Evolutionary conservation across 768 basidiomycete species (phyloP).

Genomic region (Dendrothele bispora): DNA sequence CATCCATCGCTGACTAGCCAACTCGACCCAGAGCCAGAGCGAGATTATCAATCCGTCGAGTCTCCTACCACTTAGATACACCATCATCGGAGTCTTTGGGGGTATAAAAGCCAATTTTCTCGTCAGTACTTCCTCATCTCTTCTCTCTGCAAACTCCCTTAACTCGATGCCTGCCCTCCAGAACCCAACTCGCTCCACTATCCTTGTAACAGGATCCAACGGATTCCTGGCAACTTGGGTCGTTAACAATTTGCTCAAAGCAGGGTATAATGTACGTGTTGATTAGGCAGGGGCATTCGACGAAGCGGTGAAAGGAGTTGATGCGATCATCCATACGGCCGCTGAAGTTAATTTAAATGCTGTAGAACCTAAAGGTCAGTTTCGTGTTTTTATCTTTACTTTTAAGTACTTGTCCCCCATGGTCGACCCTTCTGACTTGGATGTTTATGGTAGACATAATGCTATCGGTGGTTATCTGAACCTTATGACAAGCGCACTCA

Average conservation of each 20-base stretch:
- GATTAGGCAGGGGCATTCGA: slow-evolving; percentile 39
- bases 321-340: slow-evolving; percentile 37
- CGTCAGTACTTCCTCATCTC: no score
- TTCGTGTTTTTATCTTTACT: no score
- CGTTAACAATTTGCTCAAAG: slow-evolving; percentile 40
- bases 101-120: no score
- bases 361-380: slow-evolving; percentile 23
- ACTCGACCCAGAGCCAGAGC: no score
- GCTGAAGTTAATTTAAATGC: slow-evolving; percentile 29
- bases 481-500: slow-evolving; percentile 40
- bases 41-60: no score
- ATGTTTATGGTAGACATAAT: slow-evolving; percentile 44
- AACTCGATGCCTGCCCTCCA: slow-evolving; percentile 35
- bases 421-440: no score
- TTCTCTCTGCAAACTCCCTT: no score
- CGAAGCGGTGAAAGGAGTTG: slow-evolving; percentile 43
- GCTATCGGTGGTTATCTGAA: slow-evolving; percentile 56
- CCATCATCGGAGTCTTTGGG: no score
- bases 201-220: slow-evolving; percentile 44
- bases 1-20: no score
- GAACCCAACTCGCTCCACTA: slow-evolving; percentile 26
- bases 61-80: no score
- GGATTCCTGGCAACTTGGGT: slow-evolving; percentile 39
- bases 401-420: no score
- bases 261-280: slow-evolving; percentile 51